Evolutionary conservation across 228 moss, liverwort and hornwort species (phyloP).

Genomic region (Sphagnum magellanicum): DNA sequence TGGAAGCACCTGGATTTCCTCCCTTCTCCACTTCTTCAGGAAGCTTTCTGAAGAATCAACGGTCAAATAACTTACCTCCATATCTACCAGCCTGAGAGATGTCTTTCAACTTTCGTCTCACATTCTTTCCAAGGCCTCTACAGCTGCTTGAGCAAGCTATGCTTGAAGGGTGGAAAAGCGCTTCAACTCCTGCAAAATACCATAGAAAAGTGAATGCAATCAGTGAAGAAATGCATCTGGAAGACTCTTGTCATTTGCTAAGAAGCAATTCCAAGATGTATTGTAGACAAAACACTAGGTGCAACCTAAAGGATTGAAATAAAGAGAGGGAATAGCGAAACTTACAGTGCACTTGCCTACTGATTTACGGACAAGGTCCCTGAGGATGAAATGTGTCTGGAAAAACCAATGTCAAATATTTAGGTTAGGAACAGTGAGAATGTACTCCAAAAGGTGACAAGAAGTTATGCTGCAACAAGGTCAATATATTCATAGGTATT

Average conservation of each 20-base stretch:
- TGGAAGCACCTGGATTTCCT: constrained; percentile 23
- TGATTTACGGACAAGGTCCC: constrained; percentile 6
- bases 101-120: constrained; percentile 28
- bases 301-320: not conserved
- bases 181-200: constrained; percentile 18
- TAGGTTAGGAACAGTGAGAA: not conserved
- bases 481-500: not conserved
- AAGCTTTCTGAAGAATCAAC: constrained; percentile 26
- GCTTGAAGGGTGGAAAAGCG: constrained; percentile 33
- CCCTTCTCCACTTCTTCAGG: constrained; percentile 33
- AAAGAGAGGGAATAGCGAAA: not conserved
- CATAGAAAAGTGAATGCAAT: not conserved
- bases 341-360: not conserved
- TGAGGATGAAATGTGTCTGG: constrained; percentile 7
- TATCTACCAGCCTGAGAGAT: constrained; percentile 23
- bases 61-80: constrained; percentile 24
- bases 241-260: not conserved
- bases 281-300: not conserved
- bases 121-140: constrained; percentile 23
- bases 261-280: not conserved
- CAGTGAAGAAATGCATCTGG: not conserved
- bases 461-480: not conserved
- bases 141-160: constrained; percentile 25
- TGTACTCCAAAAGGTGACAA: not conserved
- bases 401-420: not conserved